These are phyloP conservation scores for Aspergillus versicolor DNA, from an alignment of 2,329 filamentous ascomycete species.

Conservation along the genomic window DNA sequence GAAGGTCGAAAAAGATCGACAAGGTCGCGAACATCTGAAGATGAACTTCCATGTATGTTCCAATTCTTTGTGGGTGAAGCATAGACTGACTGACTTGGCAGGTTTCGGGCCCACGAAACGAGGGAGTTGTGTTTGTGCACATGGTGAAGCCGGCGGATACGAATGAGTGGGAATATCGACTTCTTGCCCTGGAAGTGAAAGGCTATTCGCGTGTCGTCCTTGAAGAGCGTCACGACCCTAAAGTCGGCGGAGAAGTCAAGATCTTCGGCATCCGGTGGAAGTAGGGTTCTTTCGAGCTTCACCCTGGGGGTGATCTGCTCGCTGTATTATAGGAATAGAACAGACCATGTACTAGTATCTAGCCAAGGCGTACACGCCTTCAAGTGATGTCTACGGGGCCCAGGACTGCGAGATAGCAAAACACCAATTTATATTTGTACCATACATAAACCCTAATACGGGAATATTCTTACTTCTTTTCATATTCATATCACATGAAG, in stretches of 20 bases:
- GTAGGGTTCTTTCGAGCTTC: not conserved
- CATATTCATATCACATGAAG: conserved; percentile 1
- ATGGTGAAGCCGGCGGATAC: conserved; percentile 68
- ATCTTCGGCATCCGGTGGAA: conserved; percentile 51
- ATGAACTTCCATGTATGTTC: conserved; percentile 78
- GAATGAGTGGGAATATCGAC: conserved; percentile 72
- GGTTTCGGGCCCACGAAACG: conserved; percentile 74
- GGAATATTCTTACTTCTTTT: not conserved
- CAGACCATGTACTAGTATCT: not conserved
- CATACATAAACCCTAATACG: not conserved
- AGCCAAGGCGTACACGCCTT: not conserved
- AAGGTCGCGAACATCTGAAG: conserved; percentile 74
- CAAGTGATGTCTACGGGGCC: not conserved
- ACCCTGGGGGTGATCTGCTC: not conserved
- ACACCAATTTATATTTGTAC: not conserved
- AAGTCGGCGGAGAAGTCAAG: conserved; percentile 46
- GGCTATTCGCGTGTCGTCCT: conserved; percentile 51
- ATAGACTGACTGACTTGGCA: conserved; percentile 32
- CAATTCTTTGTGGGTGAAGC: not conserved
- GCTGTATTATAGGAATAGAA: not conserved
- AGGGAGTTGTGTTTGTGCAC: conserved; percentile 74
- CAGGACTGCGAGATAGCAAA: not conserved
- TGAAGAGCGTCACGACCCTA: conserved; percentile 44
- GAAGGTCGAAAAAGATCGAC: conserved; percentile 65
- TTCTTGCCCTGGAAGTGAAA: conserved; percentile 76